These are phyloP conservation scores for Warburgia ugandensis DNA, from an alignment of 164 flowering plant species.

Conservation along the genomic window DNA sequence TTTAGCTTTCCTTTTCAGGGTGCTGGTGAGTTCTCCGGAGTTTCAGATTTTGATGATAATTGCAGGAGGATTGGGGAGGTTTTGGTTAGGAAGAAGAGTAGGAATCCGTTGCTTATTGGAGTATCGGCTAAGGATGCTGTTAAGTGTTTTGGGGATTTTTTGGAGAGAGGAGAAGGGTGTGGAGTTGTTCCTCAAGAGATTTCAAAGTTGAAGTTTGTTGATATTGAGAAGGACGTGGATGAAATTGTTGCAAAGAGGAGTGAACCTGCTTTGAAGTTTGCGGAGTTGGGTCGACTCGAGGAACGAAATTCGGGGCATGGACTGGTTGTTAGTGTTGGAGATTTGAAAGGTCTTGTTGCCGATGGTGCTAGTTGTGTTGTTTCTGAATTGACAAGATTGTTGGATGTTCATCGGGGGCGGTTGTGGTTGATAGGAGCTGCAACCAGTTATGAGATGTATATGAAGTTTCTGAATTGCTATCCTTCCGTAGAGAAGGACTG, in stretches of 20 bases:
- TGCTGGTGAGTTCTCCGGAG: constrained; percentile 13
- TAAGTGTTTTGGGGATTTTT: constrained; percentile 32
- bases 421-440: constrained; percentile 69
- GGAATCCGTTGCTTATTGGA: constrained; percentile 79
- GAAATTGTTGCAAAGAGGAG: too few relatives aligned
- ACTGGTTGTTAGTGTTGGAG: constrained; percentile 61
- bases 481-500: constrained; percentile 79
- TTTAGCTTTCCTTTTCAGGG: constrained; percentile 44
- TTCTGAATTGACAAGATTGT: constrained; percentile 32
- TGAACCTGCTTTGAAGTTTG: constrained; percentile 26
- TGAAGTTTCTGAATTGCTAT: constrained; percentile 45
- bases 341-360: constrained; percentile 41
- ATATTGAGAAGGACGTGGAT: constrained; percentile 37
- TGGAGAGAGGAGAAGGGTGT: constrained; percentile 26
- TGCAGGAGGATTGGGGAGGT: constrained; percentile 54
- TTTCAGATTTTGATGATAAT: constrained; percentile 34
- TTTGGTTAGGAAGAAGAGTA: constrained; percentile 40
- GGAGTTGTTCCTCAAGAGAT: constrained; percentile 33
- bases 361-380: constrained; percentile 34
- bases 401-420: constrained; percentile 35
- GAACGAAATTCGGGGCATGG: constrained; percentile 34
- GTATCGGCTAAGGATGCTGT: constrained; percentile 49
- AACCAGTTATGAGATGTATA: constrained; percentile 51
- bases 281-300: constrained; percentile 30
- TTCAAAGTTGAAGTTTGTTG: constrained; percentile 36